Evolutionary conservation across 805 yeast species (phyloP), one percentile per base, ranked within the genome.

Genomic region (Saccharomyces paradoxus): DNA sequence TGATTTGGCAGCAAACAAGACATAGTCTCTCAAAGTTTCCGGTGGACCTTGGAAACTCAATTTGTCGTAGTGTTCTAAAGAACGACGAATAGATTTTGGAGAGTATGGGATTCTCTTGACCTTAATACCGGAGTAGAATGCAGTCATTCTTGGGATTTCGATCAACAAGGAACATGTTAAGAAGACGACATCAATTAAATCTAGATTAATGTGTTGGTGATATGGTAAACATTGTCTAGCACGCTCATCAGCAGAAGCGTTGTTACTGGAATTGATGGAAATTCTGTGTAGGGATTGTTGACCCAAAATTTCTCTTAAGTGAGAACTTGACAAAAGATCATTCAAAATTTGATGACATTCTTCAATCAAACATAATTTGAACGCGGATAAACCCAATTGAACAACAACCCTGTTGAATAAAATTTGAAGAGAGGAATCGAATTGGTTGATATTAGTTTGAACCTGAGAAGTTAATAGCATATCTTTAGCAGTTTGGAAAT

Each of bases 31-130:
- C 49, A 95, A 87, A 71, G 91, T 89, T 75, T 94, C 99, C 53
- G 98, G 96, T 50, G 99, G 99, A 48, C 98, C 99, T 59, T 89
- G 89, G 79, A 92, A 94, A 55, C 86, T 86, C 72, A 91, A 96
- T 73, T 92, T 86, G 69, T 91, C 97, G 68, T 88, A 90, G 76
- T 86, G 87, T 70, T 94, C 98, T 62, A 94, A 80, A 71, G 87
- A 82, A 69, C 96, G 84, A 74, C 92, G 86, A 78, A 94, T 90
- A 29, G 96, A 88, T 74, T 89, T 91, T 64, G 87, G 78, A 56
- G 83, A 75, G 53, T 74, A 69, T 52, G 72, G 70, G 59, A 79
- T 77, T 64, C 82, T 75, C 70, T 84, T 85, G 68, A 84, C 84
- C 64, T 82, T 77, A 63, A 83, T 81, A 46, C 81, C 74, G 29